A percentile compares a stretch with the other conserved stretches of the same genome.
phyloP scores from a whole-genome alignment of 768 basidiomycete genomes.

The Leucosporidium yakuticum region DNA sequence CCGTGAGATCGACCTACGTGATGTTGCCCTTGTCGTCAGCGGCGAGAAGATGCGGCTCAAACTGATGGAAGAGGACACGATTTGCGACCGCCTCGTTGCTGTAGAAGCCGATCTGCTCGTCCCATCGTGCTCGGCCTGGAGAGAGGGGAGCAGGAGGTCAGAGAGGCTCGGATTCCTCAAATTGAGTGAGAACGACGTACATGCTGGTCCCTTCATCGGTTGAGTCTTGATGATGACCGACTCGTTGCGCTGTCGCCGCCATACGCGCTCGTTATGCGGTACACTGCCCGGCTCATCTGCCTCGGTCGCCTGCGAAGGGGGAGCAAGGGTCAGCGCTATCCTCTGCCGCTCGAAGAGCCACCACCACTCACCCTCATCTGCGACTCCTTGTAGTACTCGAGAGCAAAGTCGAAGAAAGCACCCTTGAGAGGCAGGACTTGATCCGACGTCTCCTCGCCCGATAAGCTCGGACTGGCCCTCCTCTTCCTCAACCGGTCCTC shows the following conservation, averaged over 20 bases:
- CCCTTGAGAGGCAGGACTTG: constrained; percentile 66
- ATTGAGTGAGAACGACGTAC: constrained; percentile 48
- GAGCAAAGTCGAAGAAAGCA: constrained; percentile 89
- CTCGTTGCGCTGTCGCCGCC: constrained; percentile 88
- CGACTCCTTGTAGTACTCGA: constrained; percentile 95
- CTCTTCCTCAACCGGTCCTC: constrained; percentile 75
- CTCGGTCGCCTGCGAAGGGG: constrained; percentile 67
- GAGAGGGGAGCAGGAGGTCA: constrained; percentile 18
- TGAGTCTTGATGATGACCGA: constrained; percentile 63
- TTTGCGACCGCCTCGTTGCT: constrained; percentile 48
- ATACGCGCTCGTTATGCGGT: constrained; percentile 89
- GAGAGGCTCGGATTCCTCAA: background rate
- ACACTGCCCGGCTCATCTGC: constrained; percentile 91
- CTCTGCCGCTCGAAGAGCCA: background rate
- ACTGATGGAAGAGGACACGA: constrained; percentile 83
- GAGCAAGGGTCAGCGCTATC: constrained; percentile 13
- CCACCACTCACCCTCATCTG: constrained; percentile 80
- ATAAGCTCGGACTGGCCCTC: constrained; percentile 49
- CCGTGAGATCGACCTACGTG: constrained; percentile 51
- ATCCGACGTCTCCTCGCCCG: constrained; percentile 40
- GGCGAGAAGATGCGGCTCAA: constrained; percentile 77
- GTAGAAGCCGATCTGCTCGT: constrained; percentile 43
- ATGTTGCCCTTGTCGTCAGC: constrained; percentile 82
- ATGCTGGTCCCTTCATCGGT: constrained; percentile 64
- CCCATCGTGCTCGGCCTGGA: constrained; percentile 41